Base-by-base conservation (phyloP, 2,329 filamentous ascomycete genomes). In the Dactylellina parvicollis region DNA sequence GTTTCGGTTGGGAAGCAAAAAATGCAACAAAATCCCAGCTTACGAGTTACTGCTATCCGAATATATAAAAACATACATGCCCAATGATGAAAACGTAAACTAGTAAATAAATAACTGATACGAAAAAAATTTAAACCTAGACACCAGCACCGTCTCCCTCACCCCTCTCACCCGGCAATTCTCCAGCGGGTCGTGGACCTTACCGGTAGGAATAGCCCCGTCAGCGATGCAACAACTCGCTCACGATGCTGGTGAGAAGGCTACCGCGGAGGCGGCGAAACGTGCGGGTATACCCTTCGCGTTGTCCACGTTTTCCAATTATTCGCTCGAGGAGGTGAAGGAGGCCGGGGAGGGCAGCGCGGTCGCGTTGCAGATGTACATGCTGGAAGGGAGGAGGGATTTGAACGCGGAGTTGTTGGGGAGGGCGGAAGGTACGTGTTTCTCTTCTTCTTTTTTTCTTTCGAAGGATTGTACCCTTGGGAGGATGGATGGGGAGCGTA, bases 171-270 rank as follows among this genome's bases (percentile, higher is more conserved):
- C 3, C 5, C 28, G 24, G 1, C 50, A 46, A 22, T 61, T 72
- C 34, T n/a, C n/a, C 28, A 40, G 38, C 10, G 38, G 24, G 22
- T 30, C 10, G 16, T 72, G 67, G 55, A 77, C 81, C 0, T 80
- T 87, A 1, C 86, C 86, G 0, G 79, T 88, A 1, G 84, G 84
- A 9, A 83, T 87, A 38, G 82, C 83, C 2, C 86, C 85, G 0
- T 82, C 85, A 0, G 86, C 84, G 1, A 83, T 85, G 77, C 85
- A 86, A 70, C 80, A 81, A 32, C 79, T 86, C 9, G 85, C 85
- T 1, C 85, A 86, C 74, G 79, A 80, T 0, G 84, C 86, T 32
- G 85, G 85, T 8, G 85, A 86, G 75, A 60, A 83, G 0, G 85
- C 81, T 0, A 85, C 83, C 0, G 83, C 83, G 0, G 80, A 82